A percentile compares a stretch with the other conserved stretches of the same genome.
phyloP scores from a whole-genome alignment of 768 basidiomycete species.

The Amylocystis lapponica region DNA sequence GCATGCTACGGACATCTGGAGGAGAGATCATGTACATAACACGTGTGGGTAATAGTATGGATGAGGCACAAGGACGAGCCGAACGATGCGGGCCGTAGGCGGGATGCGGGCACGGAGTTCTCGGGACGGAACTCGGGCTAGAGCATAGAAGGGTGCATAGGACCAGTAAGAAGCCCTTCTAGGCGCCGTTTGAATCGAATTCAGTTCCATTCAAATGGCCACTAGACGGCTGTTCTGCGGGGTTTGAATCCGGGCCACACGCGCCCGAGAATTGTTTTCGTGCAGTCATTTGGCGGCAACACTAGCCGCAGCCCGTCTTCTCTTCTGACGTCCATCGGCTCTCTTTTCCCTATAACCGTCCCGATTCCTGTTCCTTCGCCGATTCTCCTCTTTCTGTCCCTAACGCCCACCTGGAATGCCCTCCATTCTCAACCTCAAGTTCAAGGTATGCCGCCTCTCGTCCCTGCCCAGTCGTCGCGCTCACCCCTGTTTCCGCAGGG shows the following conservation, averaged over 20 bases:
- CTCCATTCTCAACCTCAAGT: slow-evolving; percentile 82
- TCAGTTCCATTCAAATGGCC: not conserved
- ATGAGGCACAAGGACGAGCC: slow-evolving; percentile 6
- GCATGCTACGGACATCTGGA: slow-evolving; percentile 12
- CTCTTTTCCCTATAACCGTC: slow-evolving; percentile 12
- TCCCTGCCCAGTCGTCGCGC: too few relatives aligned
- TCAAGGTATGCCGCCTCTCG: slow-evolving; percentile 67
- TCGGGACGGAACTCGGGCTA: slow-evolving; percentile 13
- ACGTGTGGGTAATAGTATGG: slow-evolving; percentile 12
- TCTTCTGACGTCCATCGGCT: slow-evolving; percentile 8
- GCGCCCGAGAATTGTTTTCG: not conserved
- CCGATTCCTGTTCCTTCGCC: slow-evolving; percentile 4
- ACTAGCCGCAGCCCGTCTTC: not conserved
- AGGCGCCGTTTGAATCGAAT: not conserved
- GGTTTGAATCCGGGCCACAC: not conserved
- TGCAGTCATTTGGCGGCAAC: slow-evolving; percentile 1
- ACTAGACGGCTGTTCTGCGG: slow-evolving; percentile 1
- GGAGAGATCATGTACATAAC: slow-evolving; percentile 10
- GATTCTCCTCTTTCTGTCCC: slow-evolving; percentile 7
- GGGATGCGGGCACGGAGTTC: slow-evolving; percentile 5
- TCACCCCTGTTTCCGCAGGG: slow-evolving; percentile 40
- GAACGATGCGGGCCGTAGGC: slow-evolving; percentile 6
- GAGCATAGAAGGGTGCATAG: not conserved
- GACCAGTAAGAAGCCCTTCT: not conserved
- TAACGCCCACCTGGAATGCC: slow-evolving; percentile 44